Percentiles rank a stretch among this genome's conserved stretches.
phyloP scores from a whole-genome alignment of 495 filamentous ascomycete species.

The Xylaria sp. region DNA sequence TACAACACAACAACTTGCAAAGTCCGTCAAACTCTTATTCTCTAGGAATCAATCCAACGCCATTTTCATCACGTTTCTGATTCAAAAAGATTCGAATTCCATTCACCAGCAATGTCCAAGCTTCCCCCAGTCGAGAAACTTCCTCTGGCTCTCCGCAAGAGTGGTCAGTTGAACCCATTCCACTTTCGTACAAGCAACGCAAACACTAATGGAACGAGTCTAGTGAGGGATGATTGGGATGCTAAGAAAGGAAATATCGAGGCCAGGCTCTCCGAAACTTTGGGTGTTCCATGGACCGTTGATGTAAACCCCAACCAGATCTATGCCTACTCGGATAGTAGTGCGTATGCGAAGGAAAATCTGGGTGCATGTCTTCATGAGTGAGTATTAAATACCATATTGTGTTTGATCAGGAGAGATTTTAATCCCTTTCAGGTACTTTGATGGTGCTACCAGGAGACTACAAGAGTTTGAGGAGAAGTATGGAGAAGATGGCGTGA shows the following conservation, averaged over 20 bases:
- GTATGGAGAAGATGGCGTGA: slow-evolving; percentile 46
- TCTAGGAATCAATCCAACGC: neutral
- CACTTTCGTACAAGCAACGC: neutral
- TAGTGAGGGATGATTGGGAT: slow-evolving; percentile 63
- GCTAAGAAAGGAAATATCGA: slow-evolving; percentile 53
- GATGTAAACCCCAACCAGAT: slow-evolving; percentile 55
- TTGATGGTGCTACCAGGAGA: slow-evolving; percentile 49
- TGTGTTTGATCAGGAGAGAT: neutral
- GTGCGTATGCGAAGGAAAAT: slow-evolving; percentile 54
- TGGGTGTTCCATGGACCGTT: slow-evolving; percentile 56
- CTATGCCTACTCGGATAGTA: slow-evolving; percentile 54
- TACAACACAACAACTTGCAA: neutral
- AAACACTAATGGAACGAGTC: slow-evolving; percentile 6
- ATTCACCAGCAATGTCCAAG: slow-evolving; percentile 45
- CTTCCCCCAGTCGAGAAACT: slow-evolving; percentile 58
- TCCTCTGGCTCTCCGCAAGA: slow-evolving; percentile 60
- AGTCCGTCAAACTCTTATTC: neutral
- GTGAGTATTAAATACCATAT: slow-evolving; percentile 37
- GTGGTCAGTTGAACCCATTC: slow-evolving; percentile 44
- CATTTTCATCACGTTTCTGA: too few species aligned
- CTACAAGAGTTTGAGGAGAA: slow-evolving; percentile 46
- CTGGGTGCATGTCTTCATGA: slow-evolving; percentile 52
- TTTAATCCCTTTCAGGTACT: slow-evolving; percentile 40
- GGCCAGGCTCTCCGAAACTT: slow-evolving; percentile 47
- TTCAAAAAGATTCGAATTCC: neutral